phyloP scores from a whole-genome alignment of 495 filamentous ascomycete genomes.

The Neurospora sp. region DNA sequence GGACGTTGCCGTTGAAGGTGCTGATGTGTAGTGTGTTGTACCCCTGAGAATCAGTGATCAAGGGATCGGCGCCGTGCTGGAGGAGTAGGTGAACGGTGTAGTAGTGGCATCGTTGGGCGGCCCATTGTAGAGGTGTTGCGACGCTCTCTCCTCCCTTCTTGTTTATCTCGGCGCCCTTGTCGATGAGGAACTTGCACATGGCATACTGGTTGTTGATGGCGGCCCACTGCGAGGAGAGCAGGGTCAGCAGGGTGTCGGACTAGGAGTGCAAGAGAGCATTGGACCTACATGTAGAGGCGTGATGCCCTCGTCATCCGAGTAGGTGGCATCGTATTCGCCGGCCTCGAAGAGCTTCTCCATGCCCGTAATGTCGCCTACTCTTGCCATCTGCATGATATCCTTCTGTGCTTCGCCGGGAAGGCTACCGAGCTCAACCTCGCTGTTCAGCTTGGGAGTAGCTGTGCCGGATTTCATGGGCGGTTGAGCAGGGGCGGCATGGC shows the following conservation, averaged over 20 bases:
- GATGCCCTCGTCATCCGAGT: constrained; percentile 82
- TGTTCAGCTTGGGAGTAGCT: constrained; percentile 51
- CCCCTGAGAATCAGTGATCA: constrained; percentile 81
- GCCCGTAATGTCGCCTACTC: constrained; percentile 71
- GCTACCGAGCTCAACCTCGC: constrained; percentile 59
- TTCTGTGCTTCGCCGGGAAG: constrained; percentile 51
- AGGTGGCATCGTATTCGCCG: constrained; percentile 68
- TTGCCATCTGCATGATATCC: constrained; percentile 93
- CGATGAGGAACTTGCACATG: constrained; percentile 89
- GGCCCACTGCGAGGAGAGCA: constrained; percentile 61
- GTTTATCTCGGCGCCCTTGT: constrained; percentile 84
- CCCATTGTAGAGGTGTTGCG: constrained; percentile 93
- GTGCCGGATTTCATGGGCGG: constrained; percentile 49
- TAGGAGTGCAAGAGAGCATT: background rate
- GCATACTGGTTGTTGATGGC: constrained; percentile 98
- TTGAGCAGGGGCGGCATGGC: constrained; percentile 29
- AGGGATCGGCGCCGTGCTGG: constrained; percentile 77
- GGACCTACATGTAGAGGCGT: constrained; percentile 83
- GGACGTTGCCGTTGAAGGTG: constrained; percentile 94
- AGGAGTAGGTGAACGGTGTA: constrained; percentile 69
- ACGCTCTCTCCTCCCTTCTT: constrained; percentile 88
- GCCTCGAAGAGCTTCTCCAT: constrained; percentile 84
- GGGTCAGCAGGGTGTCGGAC: constrained; percentile 18
- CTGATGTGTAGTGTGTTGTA: constrained; percentile 96
- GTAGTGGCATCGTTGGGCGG: constrained; percentile 86